phyloP scores from a whole-genome alignment of 768 basidiomycete genomes.

The Suillus occidentalis region DNA sequence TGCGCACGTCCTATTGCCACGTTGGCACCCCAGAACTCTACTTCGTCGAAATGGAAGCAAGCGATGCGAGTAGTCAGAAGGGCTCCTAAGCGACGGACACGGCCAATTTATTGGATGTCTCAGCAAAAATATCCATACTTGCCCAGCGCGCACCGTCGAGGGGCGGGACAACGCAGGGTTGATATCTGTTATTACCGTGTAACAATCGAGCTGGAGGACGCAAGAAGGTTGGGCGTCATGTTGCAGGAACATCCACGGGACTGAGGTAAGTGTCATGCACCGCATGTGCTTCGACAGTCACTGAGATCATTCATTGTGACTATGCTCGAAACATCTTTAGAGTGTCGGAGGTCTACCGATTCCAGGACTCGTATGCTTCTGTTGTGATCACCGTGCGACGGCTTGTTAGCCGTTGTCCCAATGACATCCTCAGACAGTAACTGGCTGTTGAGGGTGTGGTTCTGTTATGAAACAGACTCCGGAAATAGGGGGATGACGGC shows the following conservation, averaged over 20 bases:
- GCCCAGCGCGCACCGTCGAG: neutral
- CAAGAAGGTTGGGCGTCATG: too few relatives aligned
- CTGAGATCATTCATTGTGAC: neutral
- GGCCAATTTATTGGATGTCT: neutral
- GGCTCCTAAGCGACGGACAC: too few relatives aligned
- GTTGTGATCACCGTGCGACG: neutral
- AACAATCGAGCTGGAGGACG: neutral
- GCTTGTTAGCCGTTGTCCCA: neutral
- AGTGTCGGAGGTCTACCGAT: neutral
- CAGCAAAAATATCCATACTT: neutral
- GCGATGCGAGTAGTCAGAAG: too few relatives aligned
- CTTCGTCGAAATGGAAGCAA: neutral
- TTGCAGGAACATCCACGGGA: neutral
- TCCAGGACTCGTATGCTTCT: neutral
- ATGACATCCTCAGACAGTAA: neutral
- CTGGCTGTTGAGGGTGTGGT: neutral
- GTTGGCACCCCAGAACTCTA: conserved; percentile 5
- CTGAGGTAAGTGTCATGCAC: neutral
- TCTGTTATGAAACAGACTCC: neutral
- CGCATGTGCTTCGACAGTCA: neutral
- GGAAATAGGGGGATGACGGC: neutral
- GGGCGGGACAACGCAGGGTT: neutral
- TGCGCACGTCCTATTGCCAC: neutral
- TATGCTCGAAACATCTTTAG: neutral
- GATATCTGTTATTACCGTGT: neutral